Base-by-base conservation (phyloP, 2,329 filamentous ascomycete genomes). In the Penicillium sp. region DNA sequence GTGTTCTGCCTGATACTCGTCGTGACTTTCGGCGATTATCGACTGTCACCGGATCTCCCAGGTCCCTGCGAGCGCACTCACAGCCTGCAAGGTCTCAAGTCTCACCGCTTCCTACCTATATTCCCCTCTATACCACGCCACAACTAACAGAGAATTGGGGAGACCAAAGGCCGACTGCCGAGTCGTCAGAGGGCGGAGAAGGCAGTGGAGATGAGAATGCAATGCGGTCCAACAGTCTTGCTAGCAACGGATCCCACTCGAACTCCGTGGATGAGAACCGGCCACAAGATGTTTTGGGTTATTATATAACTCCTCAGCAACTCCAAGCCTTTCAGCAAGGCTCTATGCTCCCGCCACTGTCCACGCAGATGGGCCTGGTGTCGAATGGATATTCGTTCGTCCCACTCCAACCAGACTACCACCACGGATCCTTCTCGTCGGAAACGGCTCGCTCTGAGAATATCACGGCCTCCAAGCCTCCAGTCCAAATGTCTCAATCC, bases 11-110 rank as follows among this genome's bases (percentile, higher is more conserved):
- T 38, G 75, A 77, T 49, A 59, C 69, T 37, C 72, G 73, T 35
- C 72, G 74, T 28, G 74, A 67, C 50, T 68, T 69, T 29, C 70
- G 75, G 37, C 68, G 74, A 45, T 72, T 73, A 11, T 76, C 74
- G 3, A 64, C 70, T 46, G 68, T 68, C 11, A 73, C 72, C 46
- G 68, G 67, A 8, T 72, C 72, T 16, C 68, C 73, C 3, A 69
- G 68, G 27, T 72, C 69, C 18, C 53, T 76, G 27, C 64, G 75
- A 46, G 74, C 75, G n/a, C 75, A 77, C 19, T 77, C 75, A n/a
- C 74, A 77, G 49, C 75, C 75, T 45, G 73, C 75, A n/a, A 67
- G 75, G 19, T 61, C 70, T n/a, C 56, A 74, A 14, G 68, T 70
- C 43, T 69, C 70, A 22, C 60, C 54, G 35, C 55, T 66, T 38